phyloP scores from a whole-genome alignment of 139 green algal genomes.

The Asterochloris erici region DNA sequence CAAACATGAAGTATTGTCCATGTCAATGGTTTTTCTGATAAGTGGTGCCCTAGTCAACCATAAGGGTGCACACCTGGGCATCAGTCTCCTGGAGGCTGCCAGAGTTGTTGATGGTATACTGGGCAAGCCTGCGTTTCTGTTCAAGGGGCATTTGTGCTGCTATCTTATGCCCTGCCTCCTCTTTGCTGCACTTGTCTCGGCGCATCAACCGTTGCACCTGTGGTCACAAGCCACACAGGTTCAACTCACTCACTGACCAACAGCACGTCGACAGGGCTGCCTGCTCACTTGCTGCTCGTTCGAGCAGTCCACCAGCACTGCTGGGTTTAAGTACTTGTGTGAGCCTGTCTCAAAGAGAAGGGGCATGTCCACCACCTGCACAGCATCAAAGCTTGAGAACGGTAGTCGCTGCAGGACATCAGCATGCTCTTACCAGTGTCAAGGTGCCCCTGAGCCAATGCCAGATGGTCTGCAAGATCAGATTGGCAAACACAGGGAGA shows the following conservation, averaged over 20 bases:
- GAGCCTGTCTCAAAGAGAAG: conserved; percentile 79
- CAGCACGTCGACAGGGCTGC: background rate
- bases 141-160: conserved; percentile 64
- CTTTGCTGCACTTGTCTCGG: conserved; percentile 41
- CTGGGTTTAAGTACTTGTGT: conserved; percentile 26
- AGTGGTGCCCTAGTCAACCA: no score
- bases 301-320: conserved; percentile 55
- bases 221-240: background rate
- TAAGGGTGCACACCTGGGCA: conserved; percentile 51
- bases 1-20: no score
- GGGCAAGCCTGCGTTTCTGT: conserved; percentile 42
- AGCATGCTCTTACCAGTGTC: background rate
- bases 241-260: background rate
- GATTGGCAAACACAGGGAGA: conserved; percentile 45
- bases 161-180: conserved; percentile 48
- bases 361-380: conserved; percentile 79
- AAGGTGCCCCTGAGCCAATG: conserved; percentile 38
- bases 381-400: background rate
- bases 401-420: background rate
- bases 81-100: conserved; percentile 21
- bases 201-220: conserved; percentile 58
- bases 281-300: conserved; percentile 16
- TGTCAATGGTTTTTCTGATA: no score
- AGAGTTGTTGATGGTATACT: conserved; percentile 62
- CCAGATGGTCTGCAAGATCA: conserved; percentile 43